phyloP scores from a whole-genome alignment of 305 asterid species.

The Fraxinus angustifolia region DNA sequence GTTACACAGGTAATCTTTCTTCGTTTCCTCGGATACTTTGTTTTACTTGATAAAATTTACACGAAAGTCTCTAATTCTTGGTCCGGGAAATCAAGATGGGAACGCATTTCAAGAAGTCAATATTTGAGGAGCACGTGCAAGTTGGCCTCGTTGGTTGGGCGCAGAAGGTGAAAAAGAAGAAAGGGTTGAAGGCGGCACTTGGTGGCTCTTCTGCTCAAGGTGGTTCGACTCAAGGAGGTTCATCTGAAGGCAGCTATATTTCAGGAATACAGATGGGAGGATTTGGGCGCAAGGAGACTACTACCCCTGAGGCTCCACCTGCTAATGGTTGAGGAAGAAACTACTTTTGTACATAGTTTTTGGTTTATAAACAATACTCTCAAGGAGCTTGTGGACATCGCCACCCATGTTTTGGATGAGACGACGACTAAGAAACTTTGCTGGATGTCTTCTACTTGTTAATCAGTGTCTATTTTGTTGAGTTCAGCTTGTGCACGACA shows the following conservation, averaged over 20 bases:
- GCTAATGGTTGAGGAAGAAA: slow-evolving; percentile 7
- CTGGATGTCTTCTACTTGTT: neutral
- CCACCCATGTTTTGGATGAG: too few species aligned
- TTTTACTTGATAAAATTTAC: neutral
- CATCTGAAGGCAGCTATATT: slow-evolving; percentile 26
- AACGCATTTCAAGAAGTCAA: slow-evolving; percentile 80
- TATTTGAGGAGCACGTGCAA: slow-evolving; percentile 83
- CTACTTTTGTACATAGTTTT: neutral
- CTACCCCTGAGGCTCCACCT: slow-evolving; percentile 5
- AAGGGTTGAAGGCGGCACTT: slow-evolving; percentile 43
- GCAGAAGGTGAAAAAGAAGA: slow-evolving; percentile 58
- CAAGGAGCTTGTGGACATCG: neutral
- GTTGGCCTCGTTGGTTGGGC: slow-evolving; percentile 82
- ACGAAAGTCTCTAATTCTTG: neutral
- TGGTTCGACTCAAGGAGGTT: slow-evolving; percentile 13
- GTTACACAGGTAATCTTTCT: slow-evolving; percentile 71
- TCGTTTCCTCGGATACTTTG: neutral
- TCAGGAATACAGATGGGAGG: slow-evolving; percentile 47
- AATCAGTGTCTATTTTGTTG: neutral
- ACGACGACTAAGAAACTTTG: neutral
- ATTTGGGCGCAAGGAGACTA: slow-evolving; percentile 37
- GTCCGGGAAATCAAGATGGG: slow-evolving; percentile 62
- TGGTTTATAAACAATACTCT: neutral
- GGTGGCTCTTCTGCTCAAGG: slow-evolving; percentile 28
- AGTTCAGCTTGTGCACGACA: neutral